Base-by-base conservation (phyloP, 305 asterid species). In the Solanum aculeatissimum region DNA sequence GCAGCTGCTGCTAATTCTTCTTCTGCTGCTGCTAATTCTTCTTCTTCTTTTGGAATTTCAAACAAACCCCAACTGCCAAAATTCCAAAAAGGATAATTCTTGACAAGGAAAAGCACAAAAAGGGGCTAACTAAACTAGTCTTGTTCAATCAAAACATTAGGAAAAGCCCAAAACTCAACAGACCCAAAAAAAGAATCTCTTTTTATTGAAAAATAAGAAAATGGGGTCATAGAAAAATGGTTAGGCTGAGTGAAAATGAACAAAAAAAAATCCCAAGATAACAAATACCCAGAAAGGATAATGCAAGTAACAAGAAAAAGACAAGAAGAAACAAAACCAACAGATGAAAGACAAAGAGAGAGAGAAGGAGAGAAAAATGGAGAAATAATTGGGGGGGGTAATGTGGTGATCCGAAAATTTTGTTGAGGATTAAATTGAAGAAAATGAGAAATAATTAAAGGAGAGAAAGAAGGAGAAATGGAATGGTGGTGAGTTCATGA, bases 51-150 rank as follows among this genome's bases (percentile, higher is more conserved):
- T 85, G 86, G 83, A 88, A 87, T 85, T 88, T 75, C 16, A 91
- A 90, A 71, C 71, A 88, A 35, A 72, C 89, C 74, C 91, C 91
- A 87, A 75, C 86, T 62, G 71, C 88, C 90, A 86, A 87, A 86
- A 89, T 90, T 84, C 8, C 77, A 15, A 40, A 68, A 68, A 68
- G 75, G 25, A 8, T 43, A 75, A 77, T 77, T 51, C 82, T 75
- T 77, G 82, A 47, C 83, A 86, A 80, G 69, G 23, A 60, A 81
- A 63, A 23, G 8, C 2, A 68, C n/a, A 74, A 71, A 71, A 74
- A 21, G 53, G 25, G 6, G 54, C 45, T 55, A 27, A 7, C 21
- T 21, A 63, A 29, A 19, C 86, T 32, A 63, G 66, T 74, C 40
- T 74, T 74, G 42, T 35, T 84, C 45, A 58, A 51, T 45, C 25